Percentiles rank a stretch among this genome's conserved stretches.
Conservation (phyloP, 305 asterid genomes). For the Euphrasia arctica region DNA sequence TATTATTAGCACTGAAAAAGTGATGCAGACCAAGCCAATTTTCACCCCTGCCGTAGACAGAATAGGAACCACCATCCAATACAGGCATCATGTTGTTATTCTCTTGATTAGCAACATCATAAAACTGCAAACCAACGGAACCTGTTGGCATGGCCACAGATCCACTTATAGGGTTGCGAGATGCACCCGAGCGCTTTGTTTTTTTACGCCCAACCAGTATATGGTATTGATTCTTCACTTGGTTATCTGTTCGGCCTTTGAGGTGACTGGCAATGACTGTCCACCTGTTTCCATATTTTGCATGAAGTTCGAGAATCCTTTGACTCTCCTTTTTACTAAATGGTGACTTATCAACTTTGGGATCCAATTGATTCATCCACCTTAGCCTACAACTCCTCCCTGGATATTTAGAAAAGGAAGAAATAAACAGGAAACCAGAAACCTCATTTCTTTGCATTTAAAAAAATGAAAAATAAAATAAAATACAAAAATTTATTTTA, state of each 20-base stretch:
- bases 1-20: not conserved
- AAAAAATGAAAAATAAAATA: conserved; percentile 15
- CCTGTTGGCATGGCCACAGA: conserved; percentile 7
- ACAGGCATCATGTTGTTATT: conserved; percentile 13
- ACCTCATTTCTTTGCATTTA: conserved; percentile 3
- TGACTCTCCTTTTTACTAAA: conserved; percentile 32
- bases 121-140: conserved; percentile 21
- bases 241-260: conserved; percentile 41
- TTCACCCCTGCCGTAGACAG: not conserved
- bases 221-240: conserved; percentile 48
- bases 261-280: conserved; percentile 31
- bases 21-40: conserved; percentile 14
- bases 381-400: conserved; percentile 50
- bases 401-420: conserved; percentile 10
- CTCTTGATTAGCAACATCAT: conserved; percentile 14
- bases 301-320: conserved; percentile 32
- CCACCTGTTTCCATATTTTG: conserved; percentile 38
- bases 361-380: conserved; percentile 46
- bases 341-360: conserved; percentile 32
- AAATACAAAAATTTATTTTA: not conserved
- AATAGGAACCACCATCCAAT: conserved; percentile 12
- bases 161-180: conserved; percentile 15
- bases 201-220: conserved; percentile 27
- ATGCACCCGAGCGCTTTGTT: conserved; percentile 10
- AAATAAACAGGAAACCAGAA: conserved; percentile 16